phyloP scores from a whole-genome alignment of 2,329 filamentous ascomycete species.

The Capronia epimyces region DNA sequence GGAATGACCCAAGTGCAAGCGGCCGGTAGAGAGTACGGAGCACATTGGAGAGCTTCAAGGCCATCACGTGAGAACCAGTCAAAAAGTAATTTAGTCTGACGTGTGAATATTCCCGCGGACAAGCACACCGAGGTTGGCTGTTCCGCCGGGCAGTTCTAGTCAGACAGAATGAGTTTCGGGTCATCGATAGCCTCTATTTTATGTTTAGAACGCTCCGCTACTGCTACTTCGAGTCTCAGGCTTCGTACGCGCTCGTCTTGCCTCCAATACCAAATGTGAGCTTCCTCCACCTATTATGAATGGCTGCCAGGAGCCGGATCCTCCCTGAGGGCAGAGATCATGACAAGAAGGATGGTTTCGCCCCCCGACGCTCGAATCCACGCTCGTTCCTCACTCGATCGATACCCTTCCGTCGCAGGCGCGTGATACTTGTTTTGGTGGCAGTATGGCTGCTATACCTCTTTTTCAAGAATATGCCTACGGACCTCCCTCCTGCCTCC shows the following conservation, averaged over 20 bases:
- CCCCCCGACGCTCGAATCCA: constrained; percentile 4
- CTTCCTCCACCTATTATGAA: constrained; percentile 5
- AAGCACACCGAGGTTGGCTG: no score
- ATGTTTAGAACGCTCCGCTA: not conserved
- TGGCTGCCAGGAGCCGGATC: constrained; percentile 25
- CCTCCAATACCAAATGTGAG: constrained; percentile 9
- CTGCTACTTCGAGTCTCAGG: not conserved
- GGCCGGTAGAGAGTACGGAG: no score
- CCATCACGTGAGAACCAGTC: not conserved
- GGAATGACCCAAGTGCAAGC: not conserved
- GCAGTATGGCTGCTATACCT: constrained; percentile 54
- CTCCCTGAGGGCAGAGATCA: constrained; percentile 11
- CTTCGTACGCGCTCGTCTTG: not conserved
- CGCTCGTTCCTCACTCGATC: constrained; percentile 25
- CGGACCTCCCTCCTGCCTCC: constrained; percentile 38
- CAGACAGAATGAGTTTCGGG: constrained; percentile 3
- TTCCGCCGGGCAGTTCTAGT: not conserved
- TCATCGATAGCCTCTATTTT: no score
- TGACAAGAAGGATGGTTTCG: constrained; percentile 20
- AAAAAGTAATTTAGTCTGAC: not conserved
- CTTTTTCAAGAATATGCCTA: constrained; percentile 60
- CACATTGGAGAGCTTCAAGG: constrained; percentile 2
- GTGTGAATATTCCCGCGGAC: no score
- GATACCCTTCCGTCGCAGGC: constrained; percentile 41
- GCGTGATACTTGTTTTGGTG: constrained; percentile 46